Conservation (phyloP, 768 basidiomycete genomes). For the Rickenella mellea region DNA sequence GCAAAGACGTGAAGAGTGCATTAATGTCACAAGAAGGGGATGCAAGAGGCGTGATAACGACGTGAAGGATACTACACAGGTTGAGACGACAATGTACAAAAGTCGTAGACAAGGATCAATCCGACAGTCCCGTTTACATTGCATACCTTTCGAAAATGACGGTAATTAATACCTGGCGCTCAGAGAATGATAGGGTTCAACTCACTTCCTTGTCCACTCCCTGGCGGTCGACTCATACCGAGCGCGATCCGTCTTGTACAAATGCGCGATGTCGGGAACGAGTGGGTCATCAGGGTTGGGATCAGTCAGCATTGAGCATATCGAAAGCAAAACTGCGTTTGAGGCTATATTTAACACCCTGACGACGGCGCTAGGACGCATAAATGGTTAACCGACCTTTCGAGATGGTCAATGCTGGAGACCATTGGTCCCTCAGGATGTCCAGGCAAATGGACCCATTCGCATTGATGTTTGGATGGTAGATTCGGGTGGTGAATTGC, state of each 20-base stretch:
- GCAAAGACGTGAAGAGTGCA: no score
- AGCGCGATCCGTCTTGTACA: constrained; percentile 98
- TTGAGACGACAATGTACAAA: not conserved
- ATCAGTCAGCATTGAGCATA: constrained; percentile 99
- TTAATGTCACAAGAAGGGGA: constrained; percentile 9
- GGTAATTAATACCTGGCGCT: not conserved
- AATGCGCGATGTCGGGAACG: constrained; percentile 95
- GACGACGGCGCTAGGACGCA: not conserved
- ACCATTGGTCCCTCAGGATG: constrained; percentile 98
- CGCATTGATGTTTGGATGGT: constrained; percentile 99
- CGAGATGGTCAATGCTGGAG: constrained; percentile 95
- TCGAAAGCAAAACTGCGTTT: constrained; percentile 93
- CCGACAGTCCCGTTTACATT: not conserved
- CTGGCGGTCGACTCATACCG: constrained; percentile 96
- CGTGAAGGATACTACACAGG: constrained; percentile 7
- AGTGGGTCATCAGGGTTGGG: constrained; percentile 99
- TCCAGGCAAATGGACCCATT: constrained; percentile 99
- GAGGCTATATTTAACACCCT: not conserved
- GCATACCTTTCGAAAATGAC: not conserved
- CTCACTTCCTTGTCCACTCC: constrained; percentile 99
- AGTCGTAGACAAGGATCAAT: not conserved
- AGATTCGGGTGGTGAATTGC: constrained; percentile 99
- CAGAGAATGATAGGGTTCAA: constrained; percentile 5
- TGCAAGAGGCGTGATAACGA: constrained; percentile 3
- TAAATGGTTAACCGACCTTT: constrained; percentile 56